phyloP scores from a whole-genome alignment of 208 protist species.

The Wallacemonas sp. region DNA sequence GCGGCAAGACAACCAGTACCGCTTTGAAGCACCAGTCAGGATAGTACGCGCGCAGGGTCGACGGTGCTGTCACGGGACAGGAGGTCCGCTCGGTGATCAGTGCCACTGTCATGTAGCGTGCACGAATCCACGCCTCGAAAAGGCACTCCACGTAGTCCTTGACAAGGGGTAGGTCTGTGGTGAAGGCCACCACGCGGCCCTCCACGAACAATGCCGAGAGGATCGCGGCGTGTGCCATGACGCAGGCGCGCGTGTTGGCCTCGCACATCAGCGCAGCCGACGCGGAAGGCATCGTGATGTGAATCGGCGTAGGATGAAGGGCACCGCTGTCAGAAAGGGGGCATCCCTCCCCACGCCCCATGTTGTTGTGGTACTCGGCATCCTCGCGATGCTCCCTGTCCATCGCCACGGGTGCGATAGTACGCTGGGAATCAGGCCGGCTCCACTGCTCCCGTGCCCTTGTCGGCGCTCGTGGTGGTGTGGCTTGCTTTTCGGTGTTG shows the following conservation, averaged over 20 bases:
- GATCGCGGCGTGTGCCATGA: conserved; percentile 68
- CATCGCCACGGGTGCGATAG: conserved; percentile 37
- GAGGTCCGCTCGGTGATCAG: conserved; percentile 12
- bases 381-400: conserved; percentile 35
- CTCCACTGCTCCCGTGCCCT: conserved; percentile 3
- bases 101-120: conserved; percentile 32
- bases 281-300: conserved; percentile 33
- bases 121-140: conserved; percentile 45
- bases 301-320: conserved; percentile 37
- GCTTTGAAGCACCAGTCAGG: conserved; percentile 42
- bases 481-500: no score
- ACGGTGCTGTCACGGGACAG: no score
- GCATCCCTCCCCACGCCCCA: conserved; percentile 61
- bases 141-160: conserved; percentile 58
- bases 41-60: conserved; percentile 36
- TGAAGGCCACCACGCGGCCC: conserved; percentile 58
- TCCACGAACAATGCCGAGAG: conserved; percentile 74
- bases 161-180: conserved; percentile 40
- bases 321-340: conserved; percentile 53
- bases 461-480: no score
- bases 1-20: conserved; percentile 57
- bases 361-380: conserved; percentile 70
- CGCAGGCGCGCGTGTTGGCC: conserved; percentile 31
- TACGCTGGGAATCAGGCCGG: conserved; percentile 26
- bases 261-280: conserved; percentile 9